A percentile compares a stretch with the other conserved stretches of the same genome.
These are phyloP conservation scores for Clavispora vitiphila DNA, from an alignment of 805 yeast species.

Conservation along the genomic window DNA sequence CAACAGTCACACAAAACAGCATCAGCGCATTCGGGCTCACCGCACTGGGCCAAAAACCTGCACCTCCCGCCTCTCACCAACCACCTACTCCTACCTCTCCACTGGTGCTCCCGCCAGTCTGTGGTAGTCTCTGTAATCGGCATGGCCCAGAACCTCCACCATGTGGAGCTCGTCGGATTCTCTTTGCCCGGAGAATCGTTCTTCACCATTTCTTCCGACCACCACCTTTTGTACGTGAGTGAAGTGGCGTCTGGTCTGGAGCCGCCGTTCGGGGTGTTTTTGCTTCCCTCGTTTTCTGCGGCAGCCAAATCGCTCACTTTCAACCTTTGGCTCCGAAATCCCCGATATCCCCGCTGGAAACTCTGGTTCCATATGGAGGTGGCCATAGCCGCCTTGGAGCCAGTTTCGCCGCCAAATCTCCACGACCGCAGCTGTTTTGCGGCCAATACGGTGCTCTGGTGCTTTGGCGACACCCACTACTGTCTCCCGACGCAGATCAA, in stretches of 20 bases:
- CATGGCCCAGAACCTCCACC: background rate
- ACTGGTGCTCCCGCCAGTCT: too few species aligned
- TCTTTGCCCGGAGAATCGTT: slow-evolving; percentile 9
- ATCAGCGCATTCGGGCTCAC: too few species aligned
- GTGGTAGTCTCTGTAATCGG: background rate
- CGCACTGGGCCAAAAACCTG: too few species aligned
- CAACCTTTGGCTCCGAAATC: background rate
- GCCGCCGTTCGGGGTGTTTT: slow-evolving; percentile 25
- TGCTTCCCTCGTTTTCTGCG: slow-evolving; percentile 17
- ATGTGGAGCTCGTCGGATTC: background rate
- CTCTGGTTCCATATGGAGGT: background rate
- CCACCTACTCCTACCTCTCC: background rate
- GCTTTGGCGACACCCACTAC: slow-evolving; percentile 6
- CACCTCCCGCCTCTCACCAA: too few species aligned
- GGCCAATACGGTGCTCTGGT: slow-evolving; percentile 11
- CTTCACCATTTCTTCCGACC: slow-evolving; percentile 20
- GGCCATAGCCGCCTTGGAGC: background rate
- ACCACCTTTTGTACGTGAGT: slow-evolving; percentile 26
- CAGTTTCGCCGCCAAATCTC: background rate
- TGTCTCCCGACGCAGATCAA: slow-evolving; percentile 4
- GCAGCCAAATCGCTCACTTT: background rate
- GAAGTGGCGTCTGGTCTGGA: slow-evolving; percentile 20
- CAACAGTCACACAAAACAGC: too few species aligned
- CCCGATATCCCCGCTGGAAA: background rate
- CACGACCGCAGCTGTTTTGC: background rate